phyloP scores from a whole-genome alignment of 352 stramenopile species.

The Pilasporangium apinafurcum region DNA sequence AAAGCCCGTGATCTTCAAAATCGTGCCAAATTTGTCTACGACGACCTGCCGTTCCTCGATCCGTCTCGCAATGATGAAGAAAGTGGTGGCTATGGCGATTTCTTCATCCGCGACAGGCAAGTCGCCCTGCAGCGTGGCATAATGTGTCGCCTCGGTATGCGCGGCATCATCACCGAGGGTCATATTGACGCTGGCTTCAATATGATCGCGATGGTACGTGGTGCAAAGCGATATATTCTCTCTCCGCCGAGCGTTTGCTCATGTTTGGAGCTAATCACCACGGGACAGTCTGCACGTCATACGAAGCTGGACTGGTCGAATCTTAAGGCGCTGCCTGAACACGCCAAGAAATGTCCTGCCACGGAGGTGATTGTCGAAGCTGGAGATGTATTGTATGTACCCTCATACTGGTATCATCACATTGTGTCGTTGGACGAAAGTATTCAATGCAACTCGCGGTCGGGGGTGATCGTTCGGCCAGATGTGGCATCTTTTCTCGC shows the following conservation, averaged over 20 bases:
- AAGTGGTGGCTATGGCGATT: conserved; percentile 47
- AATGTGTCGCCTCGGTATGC: conserved; percentile 89
- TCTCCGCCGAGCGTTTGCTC: conserved; percentile 83
- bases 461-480: conserved; percentile 26
- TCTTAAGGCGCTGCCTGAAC: conserved; percentile 15
- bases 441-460: conserved; percentile 93
- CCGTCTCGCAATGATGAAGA: conserved; percentile 43
- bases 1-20: conserved; percentile 34
- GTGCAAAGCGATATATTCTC: conserved; percentile 91
- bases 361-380: conserved; percentile 89
- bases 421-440: conserved; percentile 93
- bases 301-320: conserved; percentile 90
- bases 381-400: conserved; percentile 93
- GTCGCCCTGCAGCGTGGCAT: conserved; percentile 33
- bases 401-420: conserved; percentile 94
- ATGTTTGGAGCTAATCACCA: conserved; percentile 69
- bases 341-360: conserved; percentile 38
- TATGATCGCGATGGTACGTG: conserved; percentile 89
- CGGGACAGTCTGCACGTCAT: conserved; percentile 82
- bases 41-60: conserved; percentile 91
- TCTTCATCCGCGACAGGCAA: conserved; percentile 40
- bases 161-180: conserved; percentile 88
- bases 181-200: conserved; percentile 94
- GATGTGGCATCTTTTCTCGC: conserved; percentile 26
- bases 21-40: conserved; percentile 49